phyloP scores from a whole-genome alignment of 805 yeast species.

The Kazachstania viticola region DNA sequence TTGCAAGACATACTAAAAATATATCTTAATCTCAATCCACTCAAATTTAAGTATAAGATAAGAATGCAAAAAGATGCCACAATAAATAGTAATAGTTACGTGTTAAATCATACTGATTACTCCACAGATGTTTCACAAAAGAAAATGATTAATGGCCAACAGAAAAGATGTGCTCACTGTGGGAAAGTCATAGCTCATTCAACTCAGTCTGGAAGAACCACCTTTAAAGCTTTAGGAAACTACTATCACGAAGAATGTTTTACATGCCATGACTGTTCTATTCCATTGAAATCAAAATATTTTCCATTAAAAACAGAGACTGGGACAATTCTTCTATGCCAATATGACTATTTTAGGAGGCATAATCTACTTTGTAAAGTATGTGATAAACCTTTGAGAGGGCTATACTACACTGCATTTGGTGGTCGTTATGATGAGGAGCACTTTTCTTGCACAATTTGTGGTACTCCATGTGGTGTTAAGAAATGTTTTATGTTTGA shows the following conservation, averaged over 20 bases:
- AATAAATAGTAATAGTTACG: too few relatives aligned
- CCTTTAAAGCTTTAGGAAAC: conserved; percentile 71
- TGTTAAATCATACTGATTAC: too few relatives aligned
- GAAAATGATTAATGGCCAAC: background rate
- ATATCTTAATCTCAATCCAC: too few relatives aligned
- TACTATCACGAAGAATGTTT: conserved; percentile 85
- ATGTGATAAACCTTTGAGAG: conserved; percentile 78
- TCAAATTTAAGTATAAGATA: too few relatives aligned
- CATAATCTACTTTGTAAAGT: conserved; percentile 75
- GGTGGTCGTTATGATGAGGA: conserved; percentile 89
- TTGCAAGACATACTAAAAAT: too few relatives aligned
- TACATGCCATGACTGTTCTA: conserved; percentile 73
- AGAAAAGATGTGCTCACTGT: conserved; percentile 42
- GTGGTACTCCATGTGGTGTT: conserved; percentile 75
- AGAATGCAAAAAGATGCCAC: too few relatives aligned
- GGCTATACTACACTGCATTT: conserved; percentile 87
- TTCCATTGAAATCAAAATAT: conserved; percentile 73
- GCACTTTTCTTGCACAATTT: conserved; percentile 85
- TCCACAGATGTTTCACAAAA: too few relatives aligned
- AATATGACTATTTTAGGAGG: conserved; percentile 81
- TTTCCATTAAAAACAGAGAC: conserved; percentile 57
- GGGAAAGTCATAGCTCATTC: conserved; percentile 49
- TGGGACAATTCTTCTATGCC: conserved; percentile 63
- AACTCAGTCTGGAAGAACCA: conserved; percentile 17
- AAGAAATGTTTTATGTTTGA: conserved; percentile 89